Evolutionary conservation across 1,284 basidiomycete species (phyloP), one percentile per base, ranked within the genome.

Genomic region (Boletus holoroseus): DNA sequence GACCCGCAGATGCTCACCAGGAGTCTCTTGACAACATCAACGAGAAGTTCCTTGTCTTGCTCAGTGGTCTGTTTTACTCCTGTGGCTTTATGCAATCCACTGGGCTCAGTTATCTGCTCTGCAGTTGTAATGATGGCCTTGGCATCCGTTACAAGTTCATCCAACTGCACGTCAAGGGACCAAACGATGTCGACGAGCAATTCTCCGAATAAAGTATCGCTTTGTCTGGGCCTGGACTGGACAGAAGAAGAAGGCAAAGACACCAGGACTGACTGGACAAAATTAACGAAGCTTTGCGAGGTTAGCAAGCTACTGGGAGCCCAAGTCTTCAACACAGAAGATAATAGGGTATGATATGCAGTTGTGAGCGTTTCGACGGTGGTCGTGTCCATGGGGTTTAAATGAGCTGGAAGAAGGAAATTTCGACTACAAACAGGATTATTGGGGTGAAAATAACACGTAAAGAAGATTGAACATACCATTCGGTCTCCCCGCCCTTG

Each of bases 111-210:
- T n/a, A 51, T 28, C 7, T 61, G 56, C 34, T 69, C 57, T 9
- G 55, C 22, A 24, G 51, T 48, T n/a, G 50, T 45, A 26, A 66
- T 42, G 42, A 53, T 37, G 32, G 41, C 39, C 52, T 67, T 85
- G 36, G 76, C 75, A 58, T 88, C 84, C 7, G 66, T 65, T 39
- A 84, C 56, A 36, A 81, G 64, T 58, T 91, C 88, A 52, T 91
- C 88, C 52, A 91, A 66, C 56, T 85, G 80, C 28, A 78, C 73
- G 65, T 92, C 88, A 45, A 88, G 64, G 22, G 85, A 76, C 89
- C 89, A 92, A 37, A 90, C 71, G 58, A 86, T 74, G 62, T 92
- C 89, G 16, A 92, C 76, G 4, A 91, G 69, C 38, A 81, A 63
- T 58, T 90, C 87, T 15, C 82, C 82, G 52, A 88, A 79, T 0